Conservation (phyloP, 805 yeast species). For the Pichia gijzeniarum region DNA sequence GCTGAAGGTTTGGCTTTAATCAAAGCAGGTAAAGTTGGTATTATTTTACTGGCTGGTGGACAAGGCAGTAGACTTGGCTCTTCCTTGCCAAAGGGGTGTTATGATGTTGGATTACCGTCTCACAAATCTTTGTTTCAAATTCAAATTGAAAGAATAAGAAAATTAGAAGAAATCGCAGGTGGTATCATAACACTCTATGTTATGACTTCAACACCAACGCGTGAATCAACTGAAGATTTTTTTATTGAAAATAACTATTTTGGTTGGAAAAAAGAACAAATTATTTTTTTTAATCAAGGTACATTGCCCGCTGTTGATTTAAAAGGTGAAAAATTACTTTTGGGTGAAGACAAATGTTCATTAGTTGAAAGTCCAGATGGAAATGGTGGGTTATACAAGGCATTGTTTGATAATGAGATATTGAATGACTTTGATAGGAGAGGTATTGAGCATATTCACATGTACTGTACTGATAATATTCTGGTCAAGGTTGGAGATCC, state of each 20-base stretch:
- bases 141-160: conserved; percentile 79
- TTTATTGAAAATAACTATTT: conserved; percentile 59
- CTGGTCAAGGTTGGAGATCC: conserved; percentile 94
- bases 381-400: conserved; percentile 93
- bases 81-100: conserved; percentile 88
- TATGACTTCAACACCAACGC: conserved; percentile 92
- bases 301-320: conserved; percentile 81
- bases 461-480: conserved; percentile 95
- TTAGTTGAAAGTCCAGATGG: conserved; percentile 94
- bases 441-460: conserved; percentile 84
- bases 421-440: conserved; percentile 59
- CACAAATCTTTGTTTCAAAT: conserved; percentile 80
- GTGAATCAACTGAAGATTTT: conserved; percentile 63
- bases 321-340: conserved; percentile 62
- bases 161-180: conserved; percentile 52
- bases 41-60: conserved; percentile 94
- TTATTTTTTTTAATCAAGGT: conserved; percentile 89
- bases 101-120: conserved; percentile 79
- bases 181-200: conserved; percentile 69
- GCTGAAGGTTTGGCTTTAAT: conserved; percentile 62
- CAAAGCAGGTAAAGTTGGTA: conserved; percentile 69
- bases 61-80: conserved; percentile 97
- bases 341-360: conserved; percentile 42
- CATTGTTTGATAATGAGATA: conserved; percentile 57
- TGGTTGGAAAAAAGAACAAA: conserved; percentile 56